phyloP scores from a whole-genome alignment of 805 yeast genomes.

The Ogataea degrootiae region DNA sequence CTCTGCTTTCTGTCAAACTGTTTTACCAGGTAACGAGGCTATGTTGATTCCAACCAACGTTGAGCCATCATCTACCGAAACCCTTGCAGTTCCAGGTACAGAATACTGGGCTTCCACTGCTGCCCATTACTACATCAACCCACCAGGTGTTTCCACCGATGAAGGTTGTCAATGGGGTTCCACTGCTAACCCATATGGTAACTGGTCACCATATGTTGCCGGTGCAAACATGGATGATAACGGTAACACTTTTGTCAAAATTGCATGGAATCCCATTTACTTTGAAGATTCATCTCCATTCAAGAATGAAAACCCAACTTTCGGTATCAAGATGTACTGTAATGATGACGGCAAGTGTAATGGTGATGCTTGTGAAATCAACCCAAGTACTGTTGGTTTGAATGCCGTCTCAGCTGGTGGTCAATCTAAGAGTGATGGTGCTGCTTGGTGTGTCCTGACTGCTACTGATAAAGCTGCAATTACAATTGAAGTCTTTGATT shows the following conservation, averaged over 20 bases:
- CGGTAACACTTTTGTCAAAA: conserved; percentile 73
- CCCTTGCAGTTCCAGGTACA: conserved; percentile 80
- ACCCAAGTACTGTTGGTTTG: conserved; percentile 59
- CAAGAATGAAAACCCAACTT: conserved; percentile 50
- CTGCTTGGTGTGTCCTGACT: conserved; percentile 80
- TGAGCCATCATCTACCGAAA: conserved; percentile 40
- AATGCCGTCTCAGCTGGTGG: conserved; percentile 46
- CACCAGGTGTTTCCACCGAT: conserved; percentile 71
- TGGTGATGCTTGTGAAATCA: conserved; percentile 79
- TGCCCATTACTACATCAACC: conserved; percentile 79
- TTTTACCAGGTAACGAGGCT: conserved; percentile 90
- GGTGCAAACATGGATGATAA: conserved; percentile 76
- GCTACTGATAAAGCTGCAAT: conserved; percentile 62
- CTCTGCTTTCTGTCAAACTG: conserved; percentile 90
- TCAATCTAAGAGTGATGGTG: conserved; percentile 41
- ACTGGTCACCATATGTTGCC: conserved; percentile 93
- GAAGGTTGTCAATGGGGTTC: conserved; percentile 89
- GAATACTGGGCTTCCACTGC: conserved; percentile 84
- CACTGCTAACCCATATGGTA: conserved; percentile 63
- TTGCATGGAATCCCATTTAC: conserved; percentile 90
- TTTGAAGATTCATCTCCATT: conserved; percentile 55
- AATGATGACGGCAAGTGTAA: conserved; percentile 62
- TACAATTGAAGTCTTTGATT: conserved; percentile 63
- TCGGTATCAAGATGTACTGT: conserved; percentile 72
- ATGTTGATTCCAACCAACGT: conserved; percentile 85